Base-by-base conservation (phyloP, 495 filamentous ascomycete genomes). In the Rhizodiscina lignyota region DNA sequence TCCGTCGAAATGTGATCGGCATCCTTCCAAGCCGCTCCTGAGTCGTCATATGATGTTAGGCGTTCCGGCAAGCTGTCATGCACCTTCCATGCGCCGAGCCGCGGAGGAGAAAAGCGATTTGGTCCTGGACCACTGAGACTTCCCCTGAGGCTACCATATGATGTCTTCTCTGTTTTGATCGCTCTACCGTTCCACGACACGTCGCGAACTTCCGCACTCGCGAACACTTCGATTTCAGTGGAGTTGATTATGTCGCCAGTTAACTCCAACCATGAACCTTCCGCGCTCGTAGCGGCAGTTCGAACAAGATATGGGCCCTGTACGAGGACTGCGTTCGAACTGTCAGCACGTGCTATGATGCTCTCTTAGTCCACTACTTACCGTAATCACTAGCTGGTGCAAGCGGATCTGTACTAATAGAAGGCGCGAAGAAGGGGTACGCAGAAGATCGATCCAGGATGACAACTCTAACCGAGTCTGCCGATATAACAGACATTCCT, bases 381-480 rank as follows among this genome's bases (percentile, higher is more conserved):
- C 30, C 30, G 8, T 37, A 43, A 16, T 44, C 12, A 24, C 43
- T 34, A 4, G 41, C 41, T 2, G 44, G 41, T 1, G 62, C 62
- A 20, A 56, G 47, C 16, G 70, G 71, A 43, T 68, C 54, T 33
- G 58, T 55, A 1, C 59, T 66, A 27, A 68, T 49, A 10, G 67
- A 57, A 19, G 71, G 68, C 12, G 63, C 67, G 67, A 67, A 76
- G 37, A 67, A 66, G 2, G 50, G 48, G 47, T 71, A 74, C 0
- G 70, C 71, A 10, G 61, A 42, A 13, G 56, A 44, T 32, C 65
- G 53, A 39, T 74, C 69, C 6, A 69, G 55, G 18, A 73, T 46
- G 29, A 68, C 44, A 4, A 72, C 60, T 11, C 54, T 52, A 4
- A 61, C 42, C 6, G 52, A 50, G 35, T 61, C 53, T 16, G 62